phyloP scores from a whole-genome alignment of 2,329 filamentous ascomycete genomes.

The Metarhizium anisopliae region DNA sequence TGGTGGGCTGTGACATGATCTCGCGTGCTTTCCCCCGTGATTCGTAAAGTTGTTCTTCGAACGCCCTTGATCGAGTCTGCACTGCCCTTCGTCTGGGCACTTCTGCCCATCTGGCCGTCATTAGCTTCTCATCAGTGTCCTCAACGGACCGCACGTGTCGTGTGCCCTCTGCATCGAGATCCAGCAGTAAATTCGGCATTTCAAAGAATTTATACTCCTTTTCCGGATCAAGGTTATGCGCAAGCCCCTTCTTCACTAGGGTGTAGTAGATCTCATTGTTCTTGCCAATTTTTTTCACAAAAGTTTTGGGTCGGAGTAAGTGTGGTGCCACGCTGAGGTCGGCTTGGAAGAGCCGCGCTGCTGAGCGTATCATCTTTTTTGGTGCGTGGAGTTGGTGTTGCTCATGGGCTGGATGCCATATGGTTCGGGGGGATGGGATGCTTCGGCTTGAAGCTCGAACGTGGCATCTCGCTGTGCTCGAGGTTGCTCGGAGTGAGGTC shows the following conservation, averaged over 20 bases:
- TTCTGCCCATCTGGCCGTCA: constrained; percentile 20
- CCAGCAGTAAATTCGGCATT: constrained; percentile 35
- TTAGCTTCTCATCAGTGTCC: constrained; percentile 24
- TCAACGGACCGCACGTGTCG: constrained; percentile 32
- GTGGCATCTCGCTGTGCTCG: not conserved
- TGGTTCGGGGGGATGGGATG: not conserved
- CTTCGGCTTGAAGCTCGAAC: not conserved
- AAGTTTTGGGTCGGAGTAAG: constrained; percentile 14
- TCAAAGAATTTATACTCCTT: constrained; percentile 24
- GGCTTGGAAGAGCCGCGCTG: constrained; percentile 6
- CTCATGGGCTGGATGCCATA: not conserved
- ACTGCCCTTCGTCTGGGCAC: constrained; percentile 15
- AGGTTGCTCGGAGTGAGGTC: not conserved
- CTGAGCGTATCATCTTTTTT: constrained; percentile 10
- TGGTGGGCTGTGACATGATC: constrained; percentile 14
- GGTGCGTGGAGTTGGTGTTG: not conserved
- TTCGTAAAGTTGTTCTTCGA: constrained; percentile 20
- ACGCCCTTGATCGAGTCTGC: constrained; percentile 15
- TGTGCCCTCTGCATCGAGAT: constrained; percentile 41
- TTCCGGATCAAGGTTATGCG: constrained; percentile 6
- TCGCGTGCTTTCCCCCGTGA: constrained; percentile 17
- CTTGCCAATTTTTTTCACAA: constrained; percentile 13
- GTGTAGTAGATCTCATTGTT: constrained; percentile 19
- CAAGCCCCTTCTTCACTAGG: constrained; percentile 11
- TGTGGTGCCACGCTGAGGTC: constrained; percentile 1